A percentile compares a stretch with the other conserved stretches of the same genome.
Conservation (phyloP, 169 alveolate species). For the Neospora caninum region DNA sequence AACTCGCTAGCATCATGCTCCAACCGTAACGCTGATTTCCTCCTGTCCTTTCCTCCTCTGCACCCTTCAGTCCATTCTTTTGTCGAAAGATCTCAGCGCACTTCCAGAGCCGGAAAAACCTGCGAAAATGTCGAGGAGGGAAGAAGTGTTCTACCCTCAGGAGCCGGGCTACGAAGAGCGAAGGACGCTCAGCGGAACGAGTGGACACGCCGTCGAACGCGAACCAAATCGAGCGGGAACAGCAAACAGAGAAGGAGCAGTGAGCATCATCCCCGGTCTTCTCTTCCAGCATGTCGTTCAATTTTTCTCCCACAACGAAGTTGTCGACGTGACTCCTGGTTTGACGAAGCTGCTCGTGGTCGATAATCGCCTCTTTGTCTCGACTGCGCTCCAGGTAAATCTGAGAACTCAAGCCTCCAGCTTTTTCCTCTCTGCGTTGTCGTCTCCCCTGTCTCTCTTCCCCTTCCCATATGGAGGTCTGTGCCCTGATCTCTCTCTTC, state of each 20-base stretch:
- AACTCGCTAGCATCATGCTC: too few species aligned
- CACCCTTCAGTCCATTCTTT: too few species aligned
- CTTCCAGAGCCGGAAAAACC: neutral
- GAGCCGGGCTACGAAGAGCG: neutral
- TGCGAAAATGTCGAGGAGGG: neutral
- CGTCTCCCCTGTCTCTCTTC: neutral
- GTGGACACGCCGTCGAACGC: neutral
- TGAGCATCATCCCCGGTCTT: neutral
- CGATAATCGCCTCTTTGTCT: conserved; percentile 27
- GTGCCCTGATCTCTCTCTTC: too few species aligned
- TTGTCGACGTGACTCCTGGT: conserved; percentile 15
- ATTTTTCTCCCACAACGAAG: conserved; percentile 27
- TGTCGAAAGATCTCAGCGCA: neutral
- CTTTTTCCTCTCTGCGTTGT: too few species aligned
- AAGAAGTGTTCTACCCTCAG: neutral
- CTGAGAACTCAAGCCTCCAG: neutral
- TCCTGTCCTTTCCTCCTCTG: neutral
- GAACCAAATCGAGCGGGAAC: neutral
- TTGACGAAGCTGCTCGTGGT: neutral
- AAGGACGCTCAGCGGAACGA: neutral
- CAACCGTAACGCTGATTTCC: too few species aligned
- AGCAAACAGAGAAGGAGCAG: neutral
- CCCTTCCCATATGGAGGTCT: neutral
- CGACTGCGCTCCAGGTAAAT: conserved; percentile 16
- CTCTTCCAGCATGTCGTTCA: conserved; percentile 26